Percentiles rank a stretch among this genome's conserved stretches.
These are phyloP conservation scores for Trichomonas tenax DNA, from an alignment of 208 protist species.

Conservation along the genomic window DNA sequence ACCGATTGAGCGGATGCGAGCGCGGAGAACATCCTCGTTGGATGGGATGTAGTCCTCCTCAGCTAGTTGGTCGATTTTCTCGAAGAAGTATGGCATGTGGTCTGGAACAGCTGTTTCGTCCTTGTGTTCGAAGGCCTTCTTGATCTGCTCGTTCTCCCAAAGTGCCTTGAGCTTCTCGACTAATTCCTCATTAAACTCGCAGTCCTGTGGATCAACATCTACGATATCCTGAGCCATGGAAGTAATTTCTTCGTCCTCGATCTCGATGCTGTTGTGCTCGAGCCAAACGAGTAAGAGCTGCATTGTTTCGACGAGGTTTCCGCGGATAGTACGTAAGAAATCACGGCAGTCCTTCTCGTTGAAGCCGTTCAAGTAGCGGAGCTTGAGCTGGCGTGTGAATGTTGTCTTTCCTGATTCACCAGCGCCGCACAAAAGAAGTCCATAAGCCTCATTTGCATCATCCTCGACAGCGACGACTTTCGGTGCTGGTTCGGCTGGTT, in stretches of 20 bases:
- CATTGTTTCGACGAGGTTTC: neutral
- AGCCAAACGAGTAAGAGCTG: neutral
- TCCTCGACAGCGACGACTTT: neutral
- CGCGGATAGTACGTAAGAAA: neutral
- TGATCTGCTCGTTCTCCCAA: neutral
- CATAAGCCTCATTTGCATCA: neutral
- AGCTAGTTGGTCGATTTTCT: constrained; percentile 21
- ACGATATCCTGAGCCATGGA: neutral
- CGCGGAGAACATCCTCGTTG: constrained; percentile 26
- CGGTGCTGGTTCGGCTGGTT: neutral
- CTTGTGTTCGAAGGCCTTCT: neutral
- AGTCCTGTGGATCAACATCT: neutral
- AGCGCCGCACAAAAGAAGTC: neutral
- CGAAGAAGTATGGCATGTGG: constrained; percentile 27
- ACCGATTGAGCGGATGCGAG: neutral
- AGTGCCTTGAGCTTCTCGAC: neutral
- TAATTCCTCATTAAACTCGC: neutral
- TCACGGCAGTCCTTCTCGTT: neutral
- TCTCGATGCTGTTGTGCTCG: neutral
- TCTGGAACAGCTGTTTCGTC: constrained; percentile 11
- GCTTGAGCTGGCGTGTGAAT: neutral
- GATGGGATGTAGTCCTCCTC: constrained; percentile 23
- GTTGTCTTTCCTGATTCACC: constrained; percentile 23
- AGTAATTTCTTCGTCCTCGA: neutral
- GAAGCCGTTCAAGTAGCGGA: neutral